Percentiles rank a stretch among this genome's conserved stretches.
Conservation (phyloP, 2,329 filamentous ascomycete genomes). For the Cryoendolithus antarcticus region DNA sequence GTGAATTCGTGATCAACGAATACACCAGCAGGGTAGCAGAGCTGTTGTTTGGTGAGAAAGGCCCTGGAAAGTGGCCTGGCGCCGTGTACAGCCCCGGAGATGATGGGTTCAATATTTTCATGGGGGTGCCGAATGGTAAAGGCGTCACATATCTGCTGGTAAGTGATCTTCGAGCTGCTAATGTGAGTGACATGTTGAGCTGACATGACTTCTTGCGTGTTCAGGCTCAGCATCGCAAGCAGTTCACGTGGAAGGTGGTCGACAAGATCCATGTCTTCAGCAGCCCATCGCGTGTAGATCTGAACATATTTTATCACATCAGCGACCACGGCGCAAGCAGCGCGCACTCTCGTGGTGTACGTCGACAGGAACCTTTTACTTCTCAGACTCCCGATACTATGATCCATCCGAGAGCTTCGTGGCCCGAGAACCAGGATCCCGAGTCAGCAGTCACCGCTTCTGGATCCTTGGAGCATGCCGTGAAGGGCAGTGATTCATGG, state of each 20-base stretch:
- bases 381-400: too few species aligned
- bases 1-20: constrained; percentile 1
- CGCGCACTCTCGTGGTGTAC: too few species aligned
- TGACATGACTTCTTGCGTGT: too few species aligned
- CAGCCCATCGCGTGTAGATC: neutral
- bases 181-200: too few species aligned
- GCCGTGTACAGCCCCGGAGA: constrained; percentile 2
- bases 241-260: constrained; percentile 4
- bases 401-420: too few species aligned
- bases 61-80: constrained; percentile 1
- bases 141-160: constrained; percentile 5
- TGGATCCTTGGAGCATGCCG: too few species aligned
- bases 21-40: too few species aligned
- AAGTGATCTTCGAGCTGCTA: neutral
- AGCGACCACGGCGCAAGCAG: constrained; percentile 1
- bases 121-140: constrained; percentile 4
- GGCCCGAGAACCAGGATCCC: too few species aligned
- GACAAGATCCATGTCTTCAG: constrained; percentile 6
- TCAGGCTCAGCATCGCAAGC: constrained; percentile 1
- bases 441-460: too few species aligned
- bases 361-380: too few species aligned
- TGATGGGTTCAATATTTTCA: constrained; percentile 3
- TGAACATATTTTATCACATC: constrained; percentile 5
- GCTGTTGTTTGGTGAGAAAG: too few species aligned
- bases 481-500: too few species aligned